Evolutionary conservation across 2,329 filamentous ascomycete genomes (phyloP), one percentile per base, ranked within the genome.

Genomic region (Purpureocillium takamizusanense): DNA sequence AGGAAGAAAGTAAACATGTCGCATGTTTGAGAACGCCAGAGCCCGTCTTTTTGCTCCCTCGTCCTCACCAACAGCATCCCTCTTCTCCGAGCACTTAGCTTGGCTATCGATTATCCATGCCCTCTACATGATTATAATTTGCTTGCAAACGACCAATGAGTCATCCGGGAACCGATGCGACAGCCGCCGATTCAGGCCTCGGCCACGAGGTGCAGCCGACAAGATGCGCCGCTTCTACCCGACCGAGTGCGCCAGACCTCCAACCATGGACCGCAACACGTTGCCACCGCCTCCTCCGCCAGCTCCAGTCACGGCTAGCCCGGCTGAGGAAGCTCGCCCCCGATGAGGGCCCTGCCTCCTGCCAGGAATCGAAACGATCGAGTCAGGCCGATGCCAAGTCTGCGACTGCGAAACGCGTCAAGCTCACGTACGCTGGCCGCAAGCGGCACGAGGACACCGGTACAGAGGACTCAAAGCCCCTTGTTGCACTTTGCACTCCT

Each of bases 181-280:
- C 15, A 30, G 13, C 32, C 16, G 14, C 17, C 11, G 15, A 14
- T 12, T 5, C 13, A 5, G 30, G 7, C 13, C 56, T 58, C 57
- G 40, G 34, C 52, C 47, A 17, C 42, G 46, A 50, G 13, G 10
- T 46, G 56, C 48, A 43, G 38, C 49, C 55, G 51, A 52, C 59
- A 56, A 59, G 57, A 47, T 30, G 12, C 28, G 17, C 14, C 17
- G n/a, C 28, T 14, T 25, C 35, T 16, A 3, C 15, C 23, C 31
- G 32, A 10, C 15, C 18, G 12, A 28, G 27, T 4, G 23, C 42
- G 13, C 31, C 13, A 28, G 42, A 49, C 25, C n/a, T 41, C 11
- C 59, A 60, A 33, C 55, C 55, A 11, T 73, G 69, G 69, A 72
- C 66, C 4, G 64, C 69, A 5, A 60, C 65, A 36, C 55, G 67